Base-by-base conservation (phyloP, 2,329 filamentous ascomycete genomes). In the Myrmaecium sp. region DNA sequence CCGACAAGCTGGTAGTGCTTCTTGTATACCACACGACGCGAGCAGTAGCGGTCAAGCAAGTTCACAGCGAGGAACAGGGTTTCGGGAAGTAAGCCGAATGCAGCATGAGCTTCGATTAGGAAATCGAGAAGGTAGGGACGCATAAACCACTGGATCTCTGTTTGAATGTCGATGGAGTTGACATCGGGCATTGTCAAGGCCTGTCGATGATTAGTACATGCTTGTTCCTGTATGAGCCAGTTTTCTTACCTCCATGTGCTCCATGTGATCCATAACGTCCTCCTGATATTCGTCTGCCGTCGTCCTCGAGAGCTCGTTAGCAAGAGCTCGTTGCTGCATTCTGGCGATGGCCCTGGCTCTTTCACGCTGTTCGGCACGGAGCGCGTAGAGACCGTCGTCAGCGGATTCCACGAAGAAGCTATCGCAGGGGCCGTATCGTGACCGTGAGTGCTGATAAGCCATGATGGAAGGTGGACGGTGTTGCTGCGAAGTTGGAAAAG, bases 91-190 rank as follows among this genome's bases (percentile, higher is more conserved):
- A 98, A 68, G 41, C 82, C 78, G 57, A 95, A 98, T 33, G 86
- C 86, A 38, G 81, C 78, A 48, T 98, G 89, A 26, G 86, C 89
- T 66, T 98, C 89, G 43, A 95, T 78, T 39, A 98, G 69, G 58
- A 98, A 98, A 60, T 98, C 89, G 49, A 98, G 79, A 18, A 98
- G 74, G 54, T 94, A 95, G 1, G 89, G 89, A 43, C 89, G 67
- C 89, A 98, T 98, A 58, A 91, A 95, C 89, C 89, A 98, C 51
- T 95, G 83, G 36, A 98, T 95, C 65, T 98, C 89, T 38, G 84
- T 83, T 57, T 98, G 89, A 55, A 95, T 94, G 53, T 98, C 89
- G 52, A 98, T 98, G 18, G 91, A 83, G 52, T 86, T 86, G 51
- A 92, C 86, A 54, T 98, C 89, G 28, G 89, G 81, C 38, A 95